Conservation (phyloP, 2,329 filamentous ascomycete species). For the Hortaea werneckii region DNA sequence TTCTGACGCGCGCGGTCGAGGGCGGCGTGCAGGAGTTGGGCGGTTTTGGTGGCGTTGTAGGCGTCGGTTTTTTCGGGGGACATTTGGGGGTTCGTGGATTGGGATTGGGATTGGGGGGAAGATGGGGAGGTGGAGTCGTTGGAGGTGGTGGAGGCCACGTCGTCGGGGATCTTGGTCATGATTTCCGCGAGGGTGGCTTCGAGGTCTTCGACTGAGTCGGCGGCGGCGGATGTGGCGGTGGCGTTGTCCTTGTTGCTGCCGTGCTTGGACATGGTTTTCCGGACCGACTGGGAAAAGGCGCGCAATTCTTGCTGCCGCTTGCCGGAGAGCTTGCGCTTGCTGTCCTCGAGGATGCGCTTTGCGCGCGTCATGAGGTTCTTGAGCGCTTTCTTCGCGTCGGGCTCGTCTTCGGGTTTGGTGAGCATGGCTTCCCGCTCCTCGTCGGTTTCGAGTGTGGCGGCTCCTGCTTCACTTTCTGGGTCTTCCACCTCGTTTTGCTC, state of each 20-base stretch:
- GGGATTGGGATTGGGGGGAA: slow-evolving; percentile 2
- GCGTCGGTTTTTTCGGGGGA: slow-evolving; percentile 34
- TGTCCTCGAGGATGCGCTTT: slow-evolving; percentile 47
- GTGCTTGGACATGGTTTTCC: slow-evolving; percentile 51
- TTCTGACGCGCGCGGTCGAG: slow-evolving; percentile 28
- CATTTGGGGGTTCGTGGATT: slow-evolving; percentile 17
- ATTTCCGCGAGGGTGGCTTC: slow-evolving; percentile 25
- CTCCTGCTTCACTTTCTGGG: slow-evolving; percentile 12
- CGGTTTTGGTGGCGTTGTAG: slow-evolving; percentile 46
- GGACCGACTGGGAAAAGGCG: slow-evolving; percentile 56
- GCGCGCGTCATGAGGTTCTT: slow-evolving; percentile 47
- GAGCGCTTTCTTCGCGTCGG: slow-evolving; percentile 36
- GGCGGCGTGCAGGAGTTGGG: slow-evolving; percentile 44
- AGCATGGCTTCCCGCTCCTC: slow-evolving; percentile 12
- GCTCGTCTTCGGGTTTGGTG: slow-evolving; percentile 29
- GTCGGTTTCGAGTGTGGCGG: slow-evolving; percentile 9
- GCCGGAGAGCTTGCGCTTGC: slow-evolving; percentile 45
- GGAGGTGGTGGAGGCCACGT: slow-evolving; percentile 10
- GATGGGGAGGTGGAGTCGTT: slow-evolving; percentile 3
- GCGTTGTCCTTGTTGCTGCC: slow-evolving; percentile 2
- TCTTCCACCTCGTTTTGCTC: slow-evolving; percentile 11
- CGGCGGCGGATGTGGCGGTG: background rate
- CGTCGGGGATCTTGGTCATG: slow-evolving; percentile 37
- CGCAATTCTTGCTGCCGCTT: slow-evolving; percentile 69
- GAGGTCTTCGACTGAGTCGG: slow-evolving; percentile 19